phyloP scores from a whole-genome alignment of 192 early-diverging fungal species.

The Oehlia diaphana region DNA sequence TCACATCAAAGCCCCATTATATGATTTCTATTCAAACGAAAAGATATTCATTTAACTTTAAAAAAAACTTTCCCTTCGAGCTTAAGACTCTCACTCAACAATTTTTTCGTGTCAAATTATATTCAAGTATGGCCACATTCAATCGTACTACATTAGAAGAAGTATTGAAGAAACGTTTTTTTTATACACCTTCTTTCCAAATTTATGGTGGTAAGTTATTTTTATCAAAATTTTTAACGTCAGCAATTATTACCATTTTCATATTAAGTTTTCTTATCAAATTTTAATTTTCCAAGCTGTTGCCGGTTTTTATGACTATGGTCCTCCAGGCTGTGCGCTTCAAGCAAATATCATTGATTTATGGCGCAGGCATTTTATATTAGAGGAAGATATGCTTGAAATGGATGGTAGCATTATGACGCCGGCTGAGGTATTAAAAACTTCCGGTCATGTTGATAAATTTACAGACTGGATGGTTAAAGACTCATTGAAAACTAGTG shows the following conservation, averaged over 20 bases:
- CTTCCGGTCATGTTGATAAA: slow-evolving; percentile 98
- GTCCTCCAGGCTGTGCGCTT: slow-evolving; percentile 91
- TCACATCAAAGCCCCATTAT: too few relatives aligned
- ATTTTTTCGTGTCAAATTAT: too few relatives aligned
- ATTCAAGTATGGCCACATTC: slow-evolving; percentile 33
- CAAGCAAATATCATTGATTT: slow-evolving; percentile 86
- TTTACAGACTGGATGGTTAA: slow-evolving; percentile 99
- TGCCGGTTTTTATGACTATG: slow-evolving; percentile 97
- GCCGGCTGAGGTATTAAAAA: slow-evolving; percentile 92
- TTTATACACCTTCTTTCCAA: slow-evolving; percentile 91
- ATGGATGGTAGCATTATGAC: slow-evolving; percentile 98
- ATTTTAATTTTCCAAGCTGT: slow-evolving; percentile 57
- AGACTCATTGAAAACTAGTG: slow-evolving; percentile 80
- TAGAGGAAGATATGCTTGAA: slow-evolving; percentile 99
- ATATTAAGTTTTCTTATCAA: not conserved
- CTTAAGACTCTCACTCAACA: too few relatives aligned
- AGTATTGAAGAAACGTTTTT: slow-evolving; percentile 91
- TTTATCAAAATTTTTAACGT: not conserved
- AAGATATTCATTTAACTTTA: too few relatives aligned
- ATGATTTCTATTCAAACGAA: too few relatives aligned
- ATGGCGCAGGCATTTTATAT: slow-evolving; percentile 96
- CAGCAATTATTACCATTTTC: not conserved
- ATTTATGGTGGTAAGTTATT: slow-evolving; percentile 84
- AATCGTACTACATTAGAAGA: slow-evolving; percentile 46
- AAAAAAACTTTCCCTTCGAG: too few relatives aligned